phyloP scores from a whole-genome alignment of 2,329 filamentous ascomycete species.

The Rosellinia necatrix region DNA sequence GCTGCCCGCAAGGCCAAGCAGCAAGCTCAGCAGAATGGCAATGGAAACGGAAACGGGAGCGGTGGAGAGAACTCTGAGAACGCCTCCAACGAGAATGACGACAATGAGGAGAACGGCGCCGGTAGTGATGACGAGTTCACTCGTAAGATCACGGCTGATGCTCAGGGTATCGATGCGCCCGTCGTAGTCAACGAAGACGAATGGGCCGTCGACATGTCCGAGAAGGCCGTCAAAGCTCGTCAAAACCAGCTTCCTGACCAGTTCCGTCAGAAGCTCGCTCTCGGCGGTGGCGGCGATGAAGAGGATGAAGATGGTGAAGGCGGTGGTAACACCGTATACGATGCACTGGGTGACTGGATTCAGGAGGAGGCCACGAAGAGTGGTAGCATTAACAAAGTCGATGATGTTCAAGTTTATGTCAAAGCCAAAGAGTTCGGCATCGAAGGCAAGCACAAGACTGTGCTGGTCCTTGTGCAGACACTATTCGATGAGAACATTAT shows the following conservation, averaged over 20 bases:
- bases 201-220: constrained; percentile 96
- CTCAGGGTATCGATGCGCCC: constrained; percentile 54
- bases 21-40: constrained; percentile 63
- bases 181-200: constrained; percentile 79
- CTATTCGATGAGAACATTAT: constrained; percentile 90
- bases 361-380: constrained; percentile 71
- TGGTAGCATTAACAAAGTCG: constrained; percentile 76
- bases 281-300: constrained; percentile 66
- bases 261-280: constrained; percentile 87
- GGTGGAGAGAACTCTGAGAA: constrained; percentile 69
- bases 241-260: constrained; percentile 92
- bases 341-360: constrained; percentile 93
- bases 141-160: constrained; percentile 73
- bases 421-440: constrained; percentile 97
- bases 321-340: constrained; percentile 77
- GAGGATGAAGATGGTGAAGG: constrained; percentile 82
- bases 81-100: constrained; percentile 59
- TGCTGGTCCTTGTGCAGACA: constrained; percentile 89
- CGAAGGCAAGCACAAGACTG: constrained; percentile 89
- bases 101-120: constrained; percentile 64
- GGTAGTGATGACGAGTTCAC: constrained; percentile 92
- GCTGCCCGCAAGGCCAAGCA: constrained; percentile 90
- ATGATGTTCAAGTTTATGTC: constrained; percentile 89
- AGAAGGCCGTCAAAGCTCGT: constrained; percentile 92
- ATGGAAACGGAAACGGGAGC: constrained; percentile 54